These are phyloP conservation scores for Sugiyamaella valdiviana DNA, from an alignment of 805 yeast species.

Conservation along the genomic window DNA sequence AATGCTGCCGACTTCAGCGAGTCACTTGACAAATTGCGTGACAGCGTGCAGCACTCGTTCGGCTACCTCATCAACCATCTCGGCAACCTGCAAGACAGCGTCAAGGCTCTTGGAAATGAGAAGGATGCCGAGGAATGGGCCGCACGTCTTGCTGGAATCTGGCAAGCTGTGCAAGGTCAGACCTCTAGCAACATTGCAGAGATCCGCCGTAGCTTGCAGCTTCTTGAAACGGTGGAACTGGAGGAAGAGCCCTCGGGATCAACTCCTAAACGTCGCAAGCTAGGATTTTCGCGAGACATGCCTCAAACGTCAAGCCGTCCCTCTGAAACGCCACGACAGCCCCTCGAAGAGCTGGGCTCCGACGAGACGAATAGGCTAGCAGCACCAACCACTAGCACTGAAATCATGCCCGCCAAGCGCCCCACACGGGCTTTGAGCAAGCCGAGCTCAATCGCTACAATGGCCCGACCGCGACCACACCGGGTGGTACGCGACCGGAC, in stretches of 20 bases:
- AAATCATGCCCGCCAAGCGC: neutral
- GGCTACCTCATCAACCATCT: slow-evolving; percentile 2
- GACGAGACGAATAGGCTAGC: neutral
- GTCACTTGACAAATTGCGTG: slow-evolving; percentile 1
- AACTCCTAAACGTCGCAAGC: slow-evolving; percentile 8
- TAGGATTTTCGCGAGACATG: slow-evolving; percentile 12
- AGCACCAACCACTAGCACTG: neutral
- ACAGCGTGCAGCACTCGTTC: slow-evolving; percentile 3
- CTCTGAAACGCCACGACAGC: slow-evolving; percentile 4
- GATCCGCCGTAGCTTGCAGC: neutral
- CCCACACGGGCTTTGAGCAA: neutral
- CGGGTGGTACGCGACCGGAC: neutral
- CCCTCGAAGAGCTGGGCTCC: slow-evolving; percentile 6
- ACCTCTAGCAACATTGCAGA: neutral
- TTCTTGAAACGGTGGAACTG: neutral
- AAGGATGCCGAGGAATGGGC: neutral
- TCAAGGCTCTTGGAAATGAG: neutral
- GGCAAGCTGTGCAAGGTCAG: neutral
- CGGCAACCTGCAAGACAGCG: neutral
- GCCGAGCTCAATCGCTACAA: neutral
- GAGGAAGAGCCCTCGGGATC: slow-evolving; percentile 1
- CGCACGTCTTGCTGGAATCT: neutral
- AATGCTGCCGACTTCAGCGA: neutral
- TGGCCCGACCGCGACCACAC: neutral
- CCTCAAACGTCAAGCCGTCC: slow-evolving; percentile 10